Conservation (phyloP, 129 eudicot genomes). For the Sambucus nigra region DNA sequence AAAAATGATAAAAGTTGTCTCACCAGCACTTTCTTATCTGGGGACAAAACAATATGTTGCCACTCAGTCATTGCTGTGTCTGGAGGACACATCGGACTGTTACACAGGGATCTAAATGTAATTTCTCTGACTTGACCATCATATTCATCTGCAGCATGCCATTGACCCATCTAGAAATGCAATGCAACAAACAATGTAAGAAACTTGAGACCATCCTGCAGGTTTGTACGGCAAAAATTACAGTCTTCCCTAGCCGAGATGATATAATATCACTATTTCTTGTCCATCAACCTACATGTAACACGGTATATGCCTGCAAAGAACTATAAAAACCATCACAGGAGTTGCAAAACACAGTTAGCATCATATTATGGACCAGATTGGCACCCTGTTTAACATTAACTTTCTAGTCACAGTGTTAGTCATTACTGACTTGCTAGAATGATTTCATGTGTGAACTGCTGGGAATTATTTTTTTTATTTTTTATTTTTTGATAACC, state of each 20-base stretch:
- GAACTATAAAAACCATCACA: no score
- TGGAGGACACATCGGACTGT: conserved; percentile 97
- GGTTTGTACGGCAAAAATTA: neutral
- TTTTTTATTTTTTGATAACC: no score
- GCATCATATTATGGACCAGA: no score
- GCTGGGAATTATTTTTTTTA: no score
- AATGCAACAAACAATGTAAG: neutral
- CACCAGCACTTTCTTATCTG: conserved; percentile 61
- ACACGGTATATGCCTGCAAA: no score
- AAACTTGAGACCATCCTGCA: neutral
- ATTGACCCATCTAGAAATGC: conserved; percentile 61
- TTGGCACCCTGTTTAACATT: no score
- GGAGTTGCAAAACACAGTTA: no score
- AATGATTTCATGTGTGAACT: no score
- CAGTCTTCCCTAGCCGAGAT: neutral
- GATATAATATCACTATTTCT: neutral
- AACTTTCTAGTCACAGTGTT: no score
- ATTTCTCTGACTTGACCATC: conserved; percentile 94
- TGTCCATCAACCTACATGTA: neutral
- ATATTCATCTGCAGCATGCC: conserved; percentile 89
- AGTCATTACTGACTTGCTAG: no score
- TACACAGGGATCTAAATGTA: conserved; percentile 66
- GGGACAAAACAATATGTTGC: conserved; percentile 66
- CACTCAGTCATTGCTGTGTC: conserved; percentile 91
- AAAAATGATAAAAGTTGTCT: neutral